Base-by-base conservation (phyloP, 306 rosid genomes). In the Trifolium subterraneum region DNA sequence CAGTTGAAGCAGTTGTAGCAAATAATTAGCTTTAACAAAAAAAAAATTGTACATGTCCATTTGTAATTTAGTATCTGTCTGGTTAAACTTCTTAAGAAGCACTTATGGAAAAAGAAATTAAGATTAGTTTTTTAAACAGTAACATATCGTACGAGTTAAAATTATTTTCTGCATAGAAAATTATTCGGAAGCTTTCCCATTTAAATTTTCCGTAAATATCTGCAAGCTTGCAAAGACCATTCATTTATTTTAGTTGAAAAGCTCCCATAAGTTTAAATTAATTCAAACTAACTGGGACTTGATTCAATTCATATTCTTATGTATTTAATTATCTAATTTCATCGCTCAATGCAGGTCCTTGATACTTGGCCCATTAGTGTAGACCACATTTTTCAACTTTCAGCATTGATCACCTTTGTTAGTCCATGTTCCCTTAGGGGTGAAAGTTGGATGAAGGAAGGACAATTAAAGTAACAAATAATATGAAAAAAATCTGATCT, bases 301-400 rank as follows among this genome's bases (percentile, higher is more conserved):
- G 23, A n/a, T 41, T 19, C n/a, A 8, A 1, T 50, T 56, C 61
- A 14, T 78, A 55, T 72, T 35, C 61, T 38, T 31, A 60, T 60
- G 33, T 45, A 41, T 50, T 51, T 16, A 50, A 36, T 51, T 1
- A 47, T 79, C 51, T 76, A 68, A 71, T 70, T 33, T 60, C 55
- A 67, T 52, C 39, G 23, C 71, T 83, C 7, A 13, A 38, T 35
- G 79, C 83, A 81, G 88, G 76, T 51, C 36, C 67, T 69, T 31
- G 48, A 55, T 77, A 41, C 59, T 58, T 65, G 83, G 76, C 58
- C 47, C 19, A 41, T 33, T 70, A 23, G 69, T 64, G 27, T 67
- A 65, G 60, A 70, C 78, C 45, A 47, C 80, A 6, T 56, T 69
- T 58, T 59, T 35, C 54, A 27, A 68, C 52, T 13, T 60, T 76